These are phyloP conservation scores for Neurospora sp. DNA, from an alignment of 495 filamentous ascomycete genomes.

Conservation along the genomic window DNA sequence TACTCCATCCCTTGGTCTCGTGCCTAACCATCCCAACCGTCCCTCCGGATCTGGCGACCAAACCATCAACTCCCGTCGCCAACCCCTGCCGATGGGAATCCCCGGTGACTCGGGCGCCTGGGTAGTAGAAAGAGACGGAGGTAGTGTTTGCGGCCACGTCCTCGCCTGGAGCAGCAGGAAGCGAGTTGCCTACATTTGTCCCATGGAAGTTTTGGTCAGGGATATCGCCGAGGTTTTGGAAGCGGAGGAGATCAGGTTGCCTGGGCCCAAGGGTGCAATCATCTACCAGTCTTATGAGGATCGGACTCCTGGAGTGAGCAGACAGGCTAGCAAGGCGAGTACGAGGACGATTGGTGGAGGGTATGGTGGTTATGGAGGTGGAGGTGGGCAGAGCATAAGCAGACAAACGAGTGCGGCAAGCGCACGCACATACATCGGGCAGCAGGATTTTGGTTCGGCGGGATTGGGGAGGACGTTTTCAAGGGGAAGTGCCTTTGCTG, in stretches of 20 bases:
- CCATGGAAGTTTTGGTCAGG: conserved; percentile 81
- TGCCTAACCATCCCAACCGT: conserved; percentile 25
- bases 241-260: conserved; percentile 43
- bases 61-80: not conserved
- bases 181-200: conserved; percentile 75
- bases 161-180: conserved; percentile 73
- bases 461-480: not conserved
- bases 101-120: conserved; percentile 90
- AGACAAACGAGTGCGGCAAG: not conserved
- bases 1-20: not conserved
- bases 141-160: conserved; percentile 81
- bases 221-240: conserved; percentile 73
- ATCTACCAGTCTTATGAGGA: not conserved
- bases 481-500: not conserved
- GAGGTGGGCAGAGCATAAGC: not conserved
- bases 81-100: conserved; percentile 40
- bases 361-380: not conserved
- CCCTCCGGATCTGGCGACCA: conserved; percentile 18
- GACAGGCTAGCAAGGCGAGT: not conserved
- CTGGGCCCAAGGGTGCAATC: conserved; percentile 29
- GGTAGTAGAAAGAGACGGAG: conserved; percentile 73
- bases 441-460: not conserved
- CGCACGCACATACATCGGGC: not conserved
- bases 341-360: not conserved
- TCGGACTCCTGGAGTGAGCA: not conserved